Evolutionary conservation across 352 stramenopile species (phyloP).

Genomic region (Phytophthora cryptogea): DNA sequence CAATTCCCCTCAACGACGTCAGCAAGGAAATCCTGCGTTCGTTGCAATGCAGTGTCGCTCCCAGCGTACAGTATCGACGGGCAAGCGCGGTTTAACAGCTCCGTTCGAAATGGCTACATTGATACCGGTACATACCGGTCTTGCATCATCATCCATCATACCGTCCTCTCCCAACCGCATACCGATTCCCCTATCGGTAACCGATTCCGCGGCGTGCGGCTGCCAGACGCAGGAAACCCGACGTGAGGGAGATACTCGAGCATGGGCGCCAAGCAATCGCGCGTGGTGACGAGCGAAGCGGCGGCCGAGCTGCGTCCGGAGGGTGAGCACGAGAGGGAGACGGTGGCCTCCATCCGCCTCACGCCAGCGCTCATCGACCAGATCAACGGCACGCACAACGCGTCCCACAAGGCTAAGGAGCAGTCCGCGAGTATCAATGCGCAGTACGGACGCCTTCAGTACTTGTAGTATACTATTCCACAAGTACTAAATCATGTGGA

Average conservation of each 20-base stretch:
- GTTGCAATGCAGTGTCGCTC: too few relatives aligned
- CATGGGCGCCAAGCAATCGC: slow-evolving; percentile 83
- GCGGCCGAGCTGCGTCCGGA: slow-evolving; percentile 59
- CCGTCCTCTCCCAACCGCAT: background rate
- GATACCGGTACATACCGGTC: background rate
- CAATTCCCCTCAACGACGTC: too few relatives aligned
- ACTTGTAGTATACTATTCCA: slow-evolving; percentile 1
- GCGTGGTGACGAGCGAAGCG: slow-evolving; percentile 64
- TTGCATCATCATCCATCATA: slow-evolving; percentile 1
- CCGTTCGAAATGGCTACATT: slow-evolving; percentile 2
- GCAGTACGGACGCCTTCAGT: slow-evolving; percentile 40
- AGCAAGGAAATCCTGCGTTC: too few relatives aligned
- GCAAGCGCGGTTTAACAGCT: background rate
- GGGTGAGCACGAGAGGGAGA: slow-evolving; percentile 45
- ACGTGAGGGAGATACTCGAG: slow-evolving; percentile 42
- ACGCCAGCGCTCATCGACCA: slow-evolving; percentile 73
- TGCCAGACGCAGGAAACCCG: slow-evolving; percentile 17
- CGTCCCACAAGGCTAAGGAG: slow-evolving; percentile 17
- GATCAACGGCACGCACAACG: slow-evolving; percentile 56
- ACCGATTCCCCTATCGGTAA: background rate
- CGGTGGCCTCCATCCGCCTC: slow-evolving; percentile 62
- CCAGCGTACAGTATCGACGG: too few relatives aligned
- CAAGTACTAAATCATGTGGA: slow-evolving; percentile 1
- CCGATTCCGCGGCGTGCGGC: slow-evolving; percentile 14
- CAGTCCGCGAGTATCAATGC: slow-evolving; percentile 29